Evolutionary conservation across 495 filamentous ascomycete species (phyloP).

Genomic region (Poronia punctata): DNA sequence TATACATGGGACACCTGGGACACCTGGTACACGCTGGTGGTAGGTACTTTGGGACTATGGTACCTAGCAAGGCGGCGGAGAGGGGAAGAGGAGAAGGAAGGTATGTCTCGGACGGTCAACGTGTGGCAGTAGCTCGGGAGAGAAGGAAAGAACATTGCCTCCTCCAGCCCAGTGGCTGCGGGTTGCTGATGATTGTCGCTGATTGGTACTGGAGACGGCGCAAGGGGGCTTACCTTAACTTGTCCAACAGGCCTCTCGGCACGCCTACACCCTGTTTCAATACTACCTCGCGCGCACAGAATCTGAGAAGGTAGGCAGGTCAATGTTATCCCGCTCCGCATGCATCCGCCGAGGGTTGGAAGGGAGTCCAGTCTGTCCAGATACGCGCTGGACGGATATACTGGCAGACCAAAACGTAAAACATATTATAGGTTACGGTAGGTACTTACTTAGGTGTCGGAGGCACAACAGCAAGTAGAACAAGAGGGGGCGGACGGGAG

Average conservation of each 20-base stretch:
- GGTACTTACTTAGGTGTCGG: too few relatives aligned
- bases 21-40: too few relatives aligned
- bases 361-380: too few relatives aligned
- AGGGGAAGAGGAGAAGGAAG: background rate
- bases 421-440: too few relatives aligned
- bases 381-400: too few relatives aligned
- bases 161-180: conserved; percentile 12
- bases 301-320: conserved; percentile 15
- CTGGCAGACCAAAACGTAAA: too few relatives aligned
- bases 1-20: too few relatives aligned
- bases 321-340: conserved; percentile 17
- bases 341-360: conserved; percentile 1
- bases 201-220: conserved; percentile 17
- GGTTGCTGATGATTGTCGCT: background rate
- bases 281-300: too few relatives aligned
- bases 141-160: background rate
- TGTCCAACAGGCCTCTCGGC: conserved; percentile 9
- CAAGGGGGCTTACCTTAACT: conserved; percentile 19
- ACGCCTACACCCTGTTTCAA: conserved; percentile 23
- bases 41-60: too few relatives aligned
- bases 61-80: background rate
- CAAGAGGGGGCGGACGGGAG: too few relatives aligned
- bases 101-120: conserved; percentile 4
- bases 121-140: conserved; percentile 3
- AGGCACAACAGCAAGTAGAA: too few relatives aligned